Evolutionary conservation across 1,284 basidiomycete genomes (phyloP), one percentile per base, ranked within the genome.

Genomic region (Sporisorium sorghi): DNA sequence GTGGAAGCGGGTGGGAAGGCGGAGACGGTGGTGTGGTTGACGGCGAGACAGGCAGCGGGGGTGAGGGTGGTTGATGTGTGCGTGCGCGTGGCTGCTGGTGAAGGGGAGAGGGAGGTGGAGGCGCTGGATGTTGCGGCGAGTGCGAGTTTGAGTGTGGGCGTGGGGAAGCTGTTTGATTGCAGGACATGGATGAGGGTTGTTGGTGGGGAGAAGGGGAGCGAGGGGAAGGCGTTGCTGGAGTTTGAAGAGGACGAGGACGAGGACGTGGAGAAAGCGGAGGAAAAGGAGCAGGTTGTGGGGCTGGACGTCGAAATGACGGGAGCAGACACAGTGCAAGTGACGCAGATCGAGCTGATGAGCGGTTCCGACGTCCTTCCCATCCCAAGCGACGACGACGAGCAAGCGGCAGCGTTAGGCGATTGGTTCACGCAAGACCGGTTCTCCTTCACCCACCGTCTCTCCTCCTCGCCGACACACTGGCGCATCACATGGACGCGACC

Each of bases 231-330:
- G 3, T 28, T 70, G 43, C 33, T 70, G 24, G 60, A 70, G 5
- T 60, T 63, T 19, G 57, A 52, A 10, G 26, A 26, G 3, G 48
- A 50, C 17, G 57, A 52, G 11, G 26, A 26, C 1, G 48, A 50
- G 7, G 54, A 60, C 2, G 55, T 6, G 11, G 42, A 17, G 10
- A 50, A 12, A 15, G 42, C n/a, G 14, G 40, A 50, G 32, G 23
- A 40, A 14, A 6, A 5, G 26, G n/a, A 52, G 28, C 7, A 5
- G 7, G 17, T 21, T 26, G 57, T 60, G 6, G 67, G 67, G 8
- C 26, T 70, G 44, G 67, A 70, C 15, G 39, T 70, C 2, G 42
- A 42, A 40, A 42, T 71, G 53, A 3, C 65, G 0, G 62, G 53
- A 10, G 26, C 44, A 3, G 12, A 19, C 12, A 32, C 44, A 17